Evolutionary conservation across 352 stramenopile species (phyloP), one percentile per base, ranked within the genome.

Genomic region (Pythium brassicae): DNA sequence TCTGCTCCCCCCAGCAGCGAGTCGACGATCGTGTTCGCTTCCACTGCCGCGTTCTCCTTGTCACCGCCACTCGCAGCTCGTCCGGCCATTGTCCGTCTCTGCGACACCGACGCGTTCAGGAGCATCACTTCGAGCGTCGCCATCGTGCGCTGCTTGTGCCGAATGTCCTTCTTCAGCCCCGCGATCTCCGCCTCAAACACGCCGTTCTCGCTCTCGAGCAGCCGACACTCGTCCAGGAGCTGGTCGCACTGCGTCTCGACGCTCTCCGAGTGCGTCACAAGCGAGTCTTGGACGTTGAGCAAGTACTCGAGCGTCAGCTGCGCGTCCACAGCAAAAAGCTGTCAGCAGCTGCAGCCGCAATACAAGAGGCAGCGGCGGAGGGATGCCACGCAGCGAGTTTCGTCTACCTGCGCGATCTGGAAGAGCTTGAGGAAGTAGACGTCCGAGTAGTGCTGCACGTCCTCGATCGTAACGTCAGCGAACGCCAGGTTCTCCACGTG

Each of bases 401-500:
- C 32, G 32, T 37, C 32, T 37, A 89, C 82, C 76, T 92, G 82
- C 4, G 83, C 74, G 57, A 94, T 86, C 59, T 94, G 83, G 56
- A 94, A 94, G 9, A 94, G 55, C 53, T 94, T 94, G 32, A 94
- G 72, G 52, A 94, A 94, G 56, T 94, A 92, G 15, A 74, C 70
- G 51, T 94, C 83, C 17, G 83, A 94, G 55, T 89, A 94, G 32
- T 90, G 78, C 62, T 94, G 72, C 10, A 94, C 79, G 34, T 94
- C 83, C 15, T 94, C 81, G 27, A 91, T 48, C 8, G 83, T 92
- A 23, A 94, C 78, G 53, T 94, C 83, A 15, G 83, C 76, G 59
- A 94, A 94, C 2, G 79, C 71, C 27, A 94, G 37, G 63, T 94
- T 94, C 55, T 94, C 83, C 37, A 94, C 27, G 56, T 92, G 81